phyloP scores from a whole-genome alignment of 176 grass and related monocot species.

The Bothriochloa decipiens region DNA sequence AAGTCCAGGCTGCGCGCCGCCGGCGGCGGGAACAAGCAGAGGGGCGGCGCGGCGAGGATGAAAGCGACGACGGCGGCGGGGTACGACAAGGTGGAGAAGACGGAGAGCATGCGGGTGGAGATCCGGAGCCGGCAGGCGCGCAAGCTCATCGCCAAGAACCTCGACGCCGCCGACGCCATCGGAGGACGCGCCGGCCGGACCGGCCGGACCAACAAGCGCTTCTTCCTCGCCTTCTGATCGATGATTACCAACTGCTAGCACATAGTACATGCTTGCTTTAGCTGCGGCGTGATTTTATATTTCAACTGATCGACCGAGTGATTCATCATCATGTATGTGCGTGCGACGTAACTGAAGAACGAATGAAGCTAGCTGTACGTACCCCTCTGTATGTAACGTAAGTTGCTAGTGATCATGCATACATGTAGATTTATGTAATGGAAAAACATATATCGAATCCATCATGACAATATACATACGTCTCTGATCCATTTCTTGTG shows the following conservation, averaged over 20 bases:
- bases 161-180: slow-evolving; percentile 59
- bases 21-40: slow-evolving; percentile 31
- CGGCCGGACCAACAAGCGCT: slow-evolving; percentile 41
- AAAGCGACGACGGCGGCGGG: background rate
- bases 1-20: slow-evolving; percentile 60
- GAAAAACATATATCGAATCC: too few relatives aligned
- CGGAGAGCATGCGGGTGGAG: slow-evolving; percentile 97
- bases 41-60: slow-evolving; percentile 10
- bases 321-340: background rate
- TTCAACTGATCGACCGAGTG: background rate
- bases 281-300: background rate
- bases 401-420: too few relatives aligned
- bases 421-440: too few relatives aligned
- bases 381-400: too few relatives aligned
- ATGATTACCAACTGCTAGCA: background rate
- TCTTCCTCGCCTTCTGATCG: slow-evolving; percentile 48
- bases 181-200: background rate
- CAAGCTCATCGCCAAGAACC: slow-evolving; percentile 97
- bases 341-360: background rate
- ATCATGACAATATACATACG: too few relatives aligned
- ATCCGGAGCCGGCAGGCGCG: slow-evolving; percentile 76
- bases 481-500: background rate
- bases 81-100: slow-evolving; percentile 90
- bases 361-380: too few relatives aligned
- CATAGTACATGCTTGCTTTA: background rate